phyloP scores from a whole-genome alignment of 257 asterid species.

The Euphrasia confusa region DNA sequence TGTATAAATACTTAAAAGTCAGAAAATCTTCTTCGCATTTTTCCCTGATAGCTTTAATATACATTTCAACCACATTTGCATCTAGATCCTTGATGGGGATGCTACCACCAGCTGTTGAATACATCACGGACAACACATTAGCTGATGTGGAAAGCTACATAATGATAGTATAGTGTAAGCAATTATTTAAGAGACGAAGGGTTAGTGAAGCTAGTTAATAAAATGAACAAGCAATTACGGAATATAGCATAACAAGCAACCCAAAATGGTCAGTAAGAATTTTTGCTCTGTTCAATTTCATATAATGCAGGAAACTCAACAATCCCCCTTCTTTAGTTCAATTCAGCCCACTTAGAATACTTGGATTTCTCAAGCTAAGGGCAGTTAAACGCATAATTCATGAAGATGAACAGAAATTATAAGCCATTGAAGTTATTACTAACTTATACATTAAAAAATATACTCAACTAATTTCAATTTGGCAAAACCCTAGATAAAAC shows the following conservation, averaged over 20 bases:
- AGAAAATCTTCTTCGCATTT: conserved; percentile 49
- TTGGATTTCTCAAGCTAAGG: not conserved
- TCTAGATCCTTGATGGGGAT: conserved; percentile 53
- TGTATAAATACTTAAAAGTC: conserved; percentile 40
- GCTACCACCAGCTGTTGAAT: conserved; percentile 60
- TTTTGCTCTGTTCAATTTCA: too few species aligned
- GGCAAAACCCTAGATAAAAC: conserved; percentile 19
- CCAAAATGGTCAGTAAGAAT: not conserved
- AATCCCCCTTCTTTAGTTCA: not conserved
- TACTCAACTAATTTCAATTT: conserved; percentile 6
- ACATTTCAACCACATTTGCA: conserved; percentile 48
- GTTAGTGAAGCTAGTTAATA: too few species aligned
- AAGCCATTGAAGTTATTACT: not conserved
- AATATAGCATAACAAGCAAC: conserved; percentile 15
- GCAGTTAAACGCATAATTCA: conserved; percentile 8
- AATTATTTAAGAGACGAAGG: not conserved
- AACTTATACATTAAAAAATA: not conserved
- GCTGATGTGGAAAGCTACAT: not conserved
- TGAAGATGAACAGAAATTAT: not conserved
- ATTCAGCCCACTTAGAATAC: not conserved
- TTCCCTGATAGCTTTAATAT: conserved; percentile 50
- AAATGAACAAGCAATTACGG: not conserved
- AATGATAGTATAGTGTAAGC: not conserved
- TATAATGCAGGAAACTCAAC: not conserved
- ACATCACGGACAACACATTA: conserved; percentile 15